Evolutionary conservation across 2,329 filamentous ascomycete species (phyloP), one percentile per base, ranked within the genome.

Genomic region (Claviceps citrina): DNA sequence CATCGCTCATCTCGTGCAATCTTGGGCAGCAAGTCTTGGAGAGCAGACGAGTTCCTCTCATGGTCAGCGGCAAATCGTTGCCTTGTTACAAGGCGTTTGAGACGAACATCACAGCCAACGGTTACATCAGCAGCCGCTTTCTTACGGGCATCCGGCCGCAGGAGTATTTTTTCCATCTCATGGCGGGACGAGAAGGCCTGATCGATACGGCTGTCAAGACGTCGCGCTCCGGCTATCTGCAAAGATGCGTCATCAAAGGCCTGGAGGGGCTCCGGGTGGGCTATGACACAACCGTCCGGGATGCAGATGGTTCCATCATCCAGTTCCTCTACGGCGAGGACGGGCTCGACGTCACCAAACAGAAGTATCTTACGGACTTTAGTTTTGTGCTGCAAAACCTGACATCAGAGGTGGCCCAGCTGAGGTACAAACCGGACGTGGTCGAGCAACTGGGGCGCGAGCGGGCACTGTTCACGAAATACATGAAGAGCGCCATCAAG

Each of bases 151-250:
- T 98, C 45, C 78, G 89, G 40, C 91, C 91, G 4, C 91, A 98
- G 54, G 93, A 98, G 58, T 98, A 95, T 60, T 98, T 89, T 60
- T 98, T 98, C 68, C 91, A 98, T 73, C 86, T 93, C 61, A 98
- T 98, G 93, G 91, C 89, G 54, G 93, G 93, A 51, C 78, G 91
- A 64, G 93, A 98, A 70, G 91, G 91, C 68, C 68, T 98, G 48
- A 98, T 98, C 56, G 91, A 98, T 71, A 98, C 91, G 16, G 91
- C 91, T 47, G 91, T 98, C 59, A 98, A 98, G 65, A 98, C 91
- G 1, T 93, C 89, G 8, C 81, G 91, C 55, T 96, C 91, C 22
- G 93, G 91, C 44, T 98, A 98, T 56, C 68, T 98, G 38, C 91
- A 98, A 58, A 74, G 93, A 56, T 98, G 91, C 70, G 71, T 98